These are phyloP conservation scores for Aspergillus intermedius DNA, from an alignment of 2,329 filamentous ascomycete species.

Conservation along the genomic window DNA sequence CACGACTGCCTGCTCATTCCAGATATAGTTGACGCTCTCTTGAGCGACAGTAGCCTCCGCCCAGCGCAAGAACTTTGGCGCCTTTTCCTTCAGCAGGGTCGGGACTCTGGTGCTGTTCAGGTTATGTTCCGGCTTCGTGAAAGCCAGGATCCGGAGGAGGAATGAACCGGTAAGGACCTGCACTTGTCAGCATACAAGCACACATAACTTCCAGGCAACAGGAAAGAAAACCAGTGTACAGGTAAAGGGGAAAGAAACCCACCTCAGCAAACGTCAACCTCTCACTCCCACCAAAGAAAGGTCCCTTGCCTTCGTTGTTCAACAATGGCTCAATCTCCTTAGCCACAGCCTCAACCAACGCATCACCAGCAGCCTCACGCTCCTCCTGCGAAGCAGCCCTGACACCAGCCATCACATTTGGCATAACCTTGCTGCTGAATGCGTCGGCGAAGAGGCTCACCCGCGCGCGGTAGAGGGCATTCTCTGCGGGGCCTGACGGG, in stretches of 20 bases:
- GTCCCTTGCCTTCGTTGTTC: constrained; percentile 28
- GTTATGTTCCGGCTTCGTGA: constrained; percentile 48
- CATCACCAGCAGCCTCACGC: constrained; percentile 42
- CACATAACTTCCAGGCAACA: background rate
- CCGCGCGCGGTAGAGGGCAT: constrained; percentile 58
- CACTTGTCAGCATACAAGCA: constrained; percentile 6
- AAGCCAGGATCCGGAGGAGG: constrained; percentile 53
- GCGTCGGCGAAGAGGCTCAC: constrained; percentile 68
- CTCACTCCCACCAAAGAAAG: constrained; percentile 59
- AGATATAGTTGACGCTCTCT: constrained; percentile 61
- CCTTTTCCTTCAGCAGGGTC: constrained; percentile 40
- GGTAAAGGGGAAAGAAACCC: background rate
- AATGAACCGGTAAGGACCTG: constrained; percentile 62
- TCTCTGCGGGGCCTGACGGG: constrained; percentile 49
- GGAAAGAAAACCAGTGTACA: background rate
- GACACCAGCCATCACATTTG: constrained; percentile 43
- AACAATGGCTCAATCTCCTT: constrained; percentile 72
- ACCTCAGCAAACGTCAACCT: constrained; percentile 67
- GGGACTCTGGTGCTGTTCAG: constrained; percentile 44
- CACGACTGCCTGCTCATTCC: constrained; percentile 47
- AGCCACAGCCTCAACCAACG: constrained; percentile 50
- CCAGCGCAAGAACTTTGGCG: constrained; percentile 67
- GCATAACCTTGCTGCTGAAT: constrained; percentile 56
- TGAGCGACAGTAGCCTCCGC: constrained; percentile 53
- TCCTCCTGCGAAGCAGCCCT: constrained; percentile 46